Base-by-base conservation (phyloP, 345 rosid genomes). In the Melaleuca alternifolia region DNA sequence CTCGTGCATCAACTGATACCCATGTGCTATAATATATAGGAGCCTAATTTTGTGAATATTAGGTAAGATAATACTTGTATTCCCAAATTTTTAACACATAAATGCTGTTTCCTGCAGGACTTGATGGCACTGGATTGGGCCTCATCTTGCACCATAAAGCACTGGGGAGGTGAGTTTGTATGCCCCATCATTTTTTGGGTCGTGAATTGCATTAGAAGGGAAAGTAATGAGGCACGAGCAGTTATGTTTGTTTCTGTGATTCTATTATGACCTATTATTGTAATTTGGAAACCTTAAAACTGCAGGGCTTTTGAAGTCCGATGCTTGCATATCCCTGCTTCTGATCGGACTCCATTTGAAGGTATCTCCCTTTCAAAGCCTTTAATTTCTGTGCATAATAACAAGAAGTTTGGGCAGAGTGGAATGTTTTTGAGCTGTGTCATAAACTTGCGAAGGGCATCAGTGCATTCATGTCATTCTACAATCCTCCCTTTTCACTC, bases 311-410 rank as follows among this genome's bases (percentile, higher is more conserved):
- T 96, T 90, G 93, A 95, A 88, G 96, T 95, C 84, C 87, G 87
- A 91, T 95, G 98, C 92, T 92, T 96, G 86, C 99, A 94, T 89
- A 89, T 95, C 92, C 99, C 98, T 11, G 93, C 91, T 84, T 65
- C 83, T 30, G 95, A 96, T 87, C 93, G 92, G 86, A 96, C 98
- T 75, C 95, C 96, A 48, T 94, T 94, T 86, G 91, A 92, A 91
- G 98, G 97, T 95, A 81, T 83, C 82, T 51, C 54, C 37, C 87
- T 84, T 88, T 84, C 57, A 84, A 51, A 51, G 30, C 62, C 57
- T 30, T 51, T 83, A 62, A 30, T 15, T 86, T 46, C 41, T 51
- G 51, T 65, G 18, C 46, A 0, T 33, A 23, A 30, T 65, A 44
- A 65, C 5, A 26, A 57, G 15, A 65, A 65, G 21, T 16, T 30